A percentile compares a stretch with the other conserved stretches of the same genome.
These are phyloP conservation scores for Lichtheimia hyalospora DNA, from an alignment of 371 early-diverging fungal genomes.

Conservation along the genomic window DNA sequence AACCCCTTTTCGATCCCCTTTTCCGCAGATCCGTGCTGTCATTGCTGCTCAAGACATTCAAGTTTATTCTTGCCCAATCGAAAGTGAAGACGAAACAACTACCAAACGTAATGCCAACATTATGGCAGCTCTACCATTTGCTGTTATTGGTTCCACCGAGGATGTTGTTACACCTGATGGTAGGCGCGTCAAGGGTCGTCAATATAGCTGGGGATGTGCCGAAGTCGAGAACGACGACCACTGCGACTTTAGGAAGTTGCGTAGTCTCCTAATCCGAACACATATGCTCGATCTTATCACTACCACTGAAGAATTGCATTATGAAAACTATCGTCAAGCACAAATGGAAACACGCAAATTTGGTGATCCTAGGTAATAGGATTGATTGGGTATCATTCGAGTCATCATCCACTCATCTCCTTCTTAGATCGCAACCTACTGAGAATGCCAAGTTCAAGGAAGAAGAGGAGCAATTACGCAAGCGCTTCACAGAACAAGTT, in stretches of 20 bases:
- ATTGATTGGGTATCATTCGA: too few species aligned
- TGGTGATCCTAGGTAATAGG: constrained; percentile 70
- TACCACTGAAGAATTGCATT: constrained; percentile 90
- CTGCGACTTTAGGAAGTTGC: constrained; percentile 93
- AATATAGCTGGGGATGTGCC: constrained; percentile 95
- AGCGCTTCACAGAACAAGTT: constrained; percentile 94
- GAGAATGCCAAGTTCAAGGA: constrained; percentile 94
- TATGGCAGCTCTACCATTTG: constrained; percentile 91
- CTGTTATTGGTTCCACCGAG: constrained; percentile 90
- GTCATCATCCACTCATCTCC: too few species aligned
- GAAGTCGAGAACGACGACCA: constrained; percentile 91
- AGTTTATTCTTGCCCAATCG: constrained; percentile 82
- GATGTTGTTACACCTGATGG: constrained; percentile 82
- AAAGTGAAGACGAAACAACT: constrained; percentile 85
- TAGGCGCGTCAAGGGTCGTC: constrained; percentile 81
- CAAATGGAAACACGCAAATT: constrained; percentile 85
- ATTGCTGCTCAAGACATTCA: constrained; percentile 79
- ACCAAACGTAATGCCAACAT: constrained; percentile 83
- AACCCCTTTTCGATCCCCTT: constrained; percentile 3
- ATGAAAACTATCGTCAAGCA: constrained; percentile 85
- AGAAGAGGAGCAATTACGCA: constrained; percentile 89
- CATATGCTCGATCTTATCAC: constrained; percentile 94
- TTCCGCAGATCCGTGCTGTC: constrained; percentile 70
- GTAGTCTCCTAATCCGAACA: constrained; percentile 89
- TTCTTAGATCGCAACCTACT: constrained; percentile 6